Conservation (phyloP, 805 yeast species). For the Yarrowia bubula region DNA sequence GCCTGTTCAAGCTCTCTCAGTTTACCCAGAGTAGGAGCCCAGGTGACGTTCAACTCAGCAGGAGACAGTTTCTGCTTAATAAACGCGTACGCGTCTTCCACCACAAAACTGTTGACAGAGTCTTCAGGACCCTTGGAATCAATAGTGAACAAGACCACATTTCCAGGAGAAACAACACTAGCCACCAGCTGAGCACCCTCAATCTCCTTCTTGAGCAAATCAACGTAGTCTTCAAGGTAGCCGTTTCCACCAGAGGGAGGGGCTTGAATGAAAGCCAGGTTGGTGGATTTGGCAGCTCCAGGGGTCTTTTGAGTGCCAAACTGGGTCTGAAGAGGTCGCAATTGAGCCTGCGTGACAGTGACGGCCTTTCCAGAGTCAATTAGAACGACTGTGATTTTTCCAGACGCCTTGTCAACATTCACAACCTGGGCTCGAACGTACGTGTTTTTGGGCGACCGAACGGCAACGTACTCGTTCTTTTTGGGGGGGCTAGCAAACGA, state of each 20-base stretch:
- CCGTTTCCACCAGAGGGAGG: conserved; percentile 60
- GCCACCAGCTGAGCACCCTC: conserved; percentile 56
- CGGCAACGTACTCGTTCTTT: conserved; percentile 51
- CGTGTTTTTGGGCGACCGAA: conserved; percentile 54
- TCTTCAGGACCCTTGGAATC: conserved; percentile 54
- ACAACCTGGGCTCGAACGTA: conserved; percentile 59
- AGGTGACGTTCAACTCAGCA: conserved; percentile 30
- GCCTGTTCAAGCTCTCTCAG: conserved; percentile 46
- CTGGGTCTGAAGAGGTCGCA: conserved; percentile 49
- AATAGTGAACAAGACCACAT: conserved; percentile 55
- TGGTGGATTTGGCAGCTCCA: conserved; percentile 56
- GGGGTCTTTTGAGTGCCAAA: conserved; percentile 45
- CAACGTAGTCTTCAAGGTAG: conserved; percentile 54
- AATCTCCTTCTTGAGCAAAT: conserved; percentile 52
- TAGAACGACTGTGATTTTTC: conserved; percentile 52
- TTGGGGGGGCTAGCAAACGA: conserved; percentile 42
- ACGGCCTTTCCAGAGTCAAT: conserved; percentile 62
- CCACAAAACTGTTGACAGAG: conserved; percentile 59
- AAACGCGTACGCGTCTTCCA: conserved; percentile 58
- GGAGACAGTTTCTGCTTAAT: conserved; percentile 41
- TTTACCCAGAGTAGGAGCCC: conserved; percentile 42
- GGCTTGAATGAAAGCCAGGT: conserved; percentile 51
- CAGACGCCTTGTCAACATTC: conserved; percentile 46
- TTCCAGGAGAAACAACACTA: conserved; percentile 40
- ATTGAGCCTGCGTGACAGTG: conserved; percentile 44